Base-by-base conservation (phyloP, 1,284 basidiomycete species). In the Coniferiporia weirii region DNA sequence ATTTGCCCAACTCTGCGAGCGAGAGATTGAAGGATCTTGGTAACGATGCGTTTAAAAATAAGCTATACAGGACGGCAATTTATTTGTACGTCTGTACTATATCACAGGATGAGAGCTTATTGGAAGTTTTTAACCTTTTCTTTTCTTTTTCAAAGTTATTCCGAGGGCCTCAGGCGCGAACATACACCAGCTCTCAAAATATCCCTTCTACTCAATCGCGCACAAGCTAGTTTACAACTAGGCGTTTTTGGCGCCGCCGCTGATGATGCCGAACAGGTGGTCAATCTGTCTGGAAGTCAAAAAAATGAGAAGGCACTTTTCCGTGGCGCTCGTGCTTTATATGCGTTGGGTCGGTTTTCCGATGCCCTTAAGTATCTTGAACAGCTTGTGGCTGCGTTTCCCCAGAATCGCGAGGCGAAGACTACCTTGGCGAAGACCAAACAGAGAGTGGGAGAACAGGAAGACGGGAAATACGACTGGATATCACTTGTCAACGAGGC, bases 391-490 rank as follows among this genome's bases (percentile, higher is more conserved):
- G 17, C 22, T 47, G 47, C 40, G 19, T 54, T 54, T 35, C 56
- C 60, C 1, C 52, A 57, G 35, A 61, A 61, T 34, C 44, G 36
- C n/a, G 60, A 61, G 20, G 60, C 56, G 19, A 52, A 52, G 44
- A n/a, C 40, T 3, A 5, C 48, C 8, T 48, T 52, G 10, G 22
- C 35, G 9, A 61, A 44, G 46, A 52, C 48, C 12, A 45, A 27
- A 20, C 38, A 19, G 13, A 57, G 60, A 27, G 34, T 61, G 9
- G 56, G 45, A 38, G 60, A 61, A 51, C 44, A 50, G 36, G 47
- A 55, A n/a, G 38, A 40, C 19, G 60, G 60, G 19, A 57, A 58
- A 38, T 61, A 61, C 19, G 60, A 61, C 40, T 61, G 60, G 60
- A 46, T 20, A 1, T 22, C 50, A 4, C 20, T 61, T 13, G 35